A percentile compares a stretch with the other conserved stretches of the same genome.
Conservation (phyloP, 768 basidiomycete species). For the Lactarius pseudohatsudake region DNA sequence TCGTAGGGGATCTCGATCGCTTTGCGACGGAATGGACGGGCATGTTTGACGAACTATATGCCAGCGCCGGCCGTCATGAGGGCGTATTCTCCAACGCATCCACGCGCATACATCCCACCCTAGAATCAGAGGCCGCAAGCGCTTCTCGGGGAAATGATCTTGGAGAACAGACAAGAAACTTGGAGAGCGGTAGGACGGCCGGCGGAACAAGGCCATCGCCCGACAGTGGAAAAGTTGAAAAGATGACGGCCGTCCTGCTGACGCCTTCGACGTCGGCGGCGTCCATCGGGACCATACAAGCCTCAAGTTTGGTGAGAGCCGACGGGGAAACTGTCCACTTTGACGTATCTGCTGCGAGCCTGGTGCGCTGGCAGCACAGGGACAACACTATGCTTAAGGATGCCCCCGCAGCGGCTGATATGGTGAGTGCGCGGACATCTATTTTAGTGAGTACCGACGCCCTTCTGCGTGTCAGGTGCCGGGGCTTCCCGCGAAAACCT, state of each 20-base stretch:
- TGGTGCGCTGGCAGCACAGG: slow-evolving; percentile 16
- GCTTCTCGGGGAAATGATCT: background rate
- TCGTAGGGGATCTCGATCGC: slow-evolving; percentile 19
- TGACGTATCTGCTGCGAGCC: slow-evolving; percentile 1
- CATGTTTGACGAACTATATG: slow-evolving; percentile 22
- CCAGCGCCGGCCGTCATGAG: background rate
- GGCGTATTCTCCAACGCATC: background rate
- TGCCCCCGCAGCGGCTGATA: background rate
- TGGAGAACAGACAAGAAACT: background rate
- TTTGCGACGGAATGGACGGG: slow-evolving; percentile 23
- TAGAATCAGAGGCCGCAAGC: background rate
- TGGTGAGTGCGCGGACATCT: background rate
- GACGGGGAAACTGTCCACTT: background rate
- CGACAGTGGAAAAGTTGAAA: background rate
- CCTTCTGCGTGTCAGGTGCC: background rate
- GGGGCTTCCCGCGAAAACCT: background rate
- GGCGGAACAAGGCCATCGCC: background rate
- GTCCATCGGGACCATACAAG: background rate
- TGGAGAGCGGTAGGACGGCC: background rate
- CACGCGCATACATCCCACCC: background rate
- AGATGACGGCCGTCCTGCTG: background rate
- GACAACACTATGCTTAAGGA: slow-evolving; percentile 5
- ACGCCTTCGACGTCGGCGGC: background rate
- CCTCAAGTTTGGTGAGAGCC: background rate
- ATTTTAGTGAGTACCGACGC: background rate